Evolutionary conservation across 2,329 filamentous ascomycete species (phyloP).

Genomic region (Neurospora sp.): DNA sequence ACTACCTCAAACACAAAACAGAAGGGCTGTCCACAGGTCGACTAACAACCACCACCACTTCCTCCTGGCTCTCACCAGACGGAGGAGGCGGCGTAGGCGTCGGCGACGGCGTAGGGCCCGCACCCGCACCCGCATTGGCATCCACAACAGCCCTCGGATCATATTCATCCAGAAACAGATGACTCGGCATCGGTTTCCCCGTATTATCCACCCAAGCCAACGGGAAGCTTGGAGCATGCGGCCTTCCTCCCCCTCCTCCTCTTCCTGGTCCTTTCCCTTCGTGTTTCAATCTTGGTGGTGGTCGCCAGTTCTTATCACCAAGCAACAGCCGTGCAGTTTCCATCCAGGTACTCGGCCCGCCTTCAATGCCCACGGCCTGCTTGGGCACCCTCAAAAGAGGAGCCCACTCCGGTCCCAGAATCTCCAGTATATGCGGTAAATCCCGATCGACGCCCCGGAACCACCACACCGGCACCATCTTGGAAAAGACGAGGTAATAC

Average conservation of each 20-base stretch:
- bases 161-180: not conserved
- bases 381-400: slow-evolving; percentile 31
- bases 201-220: not conserved
- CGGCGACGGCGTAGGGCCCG: not conserved
- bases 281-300: not conserved
- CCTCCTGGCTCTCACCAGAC: not conserved
- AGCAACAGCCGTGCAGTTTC: not conserved
- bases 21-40: not conserved
- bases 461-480: slow-evolving; percentile 41
- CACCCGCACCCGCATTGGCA: not conserved
- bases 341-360: slow-evolving; percentile 21
- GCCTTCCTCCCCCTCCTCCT: not conserved
- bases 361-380: slow-evolving; percentile 21
- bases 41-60: not conserved
- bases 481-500: slow-evolving; percentile 41
- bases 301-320: not conserved
- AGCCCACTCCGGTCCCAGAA: slow-evolving; percentile 31
- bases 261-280: not conserved
- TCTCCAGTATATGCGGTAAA: slow-evolving; percentile 31
- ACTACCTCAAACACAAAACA: not conserved
- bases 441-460: slow-evolving; percentile 35
- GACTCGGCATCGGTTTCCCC: not conserved
- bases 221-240: not conserved
- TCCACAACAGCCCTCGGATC: not conserved
- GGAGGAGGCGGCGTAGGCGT: not conserved